Evolutionary conservation across 352 stramenopile species (phyloP).

Genomic region (Phytopythium boreale): DNA sequence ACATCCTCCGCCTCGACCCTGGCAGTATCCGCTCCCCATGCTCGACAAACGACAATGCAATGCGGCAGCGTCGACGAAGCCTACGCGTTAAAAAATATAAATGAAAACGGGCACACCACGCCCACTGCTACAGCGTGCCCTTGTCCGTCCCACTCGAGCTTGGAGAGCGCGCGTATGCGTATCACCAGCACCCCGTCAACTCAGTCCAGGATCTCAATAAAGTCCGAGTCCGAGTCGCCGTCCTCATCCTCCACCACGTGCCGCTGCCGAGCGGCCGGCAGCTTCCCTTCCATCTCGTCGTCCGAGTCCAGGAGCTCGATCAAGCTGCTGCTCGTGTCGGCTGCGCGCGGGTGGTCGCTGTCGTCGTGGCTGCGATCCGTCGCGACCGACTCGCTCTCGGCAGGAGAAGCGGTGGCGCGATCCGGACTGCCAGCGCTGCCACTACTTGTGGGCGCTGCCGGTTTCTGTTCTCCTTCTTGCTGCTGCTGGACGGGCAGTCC

Average conservation of each 20-base stretch:
- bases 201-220: slow-evolving; percentile 8
- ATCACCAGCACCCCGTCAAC: background rate
- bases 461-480: background rate
- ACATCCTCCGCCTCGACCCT: background rate
- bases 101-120: background rate
- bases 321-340: slow-evolving; percentile 36
- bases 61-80: background rate
- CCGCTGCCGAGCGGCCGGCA: background rate
- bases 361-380: slow-evolving; percentile 18
- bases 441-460: background rate
- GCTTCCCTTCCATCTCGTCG: slow-evolving; percentile 22
- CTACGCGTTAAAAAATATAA: background rate
- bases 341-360: background rate
- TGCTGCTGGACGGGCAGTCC: slow-evolving; percentile 12
- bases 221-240: slow-evolving; percentile 16
- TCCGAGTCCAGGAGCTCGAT: slow-evolving; percentile 65
- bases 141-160: too few species aligned
- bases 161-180: background rate
- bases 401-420: slow-evolving; percentile 4
- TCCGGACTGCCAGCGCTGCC: slow-evolving; percentile 3
- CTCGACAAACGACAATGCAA: background rate
- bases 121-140: too few species aligned
- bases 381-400: slow-evolving; percentile 15
- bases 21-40: background rate
- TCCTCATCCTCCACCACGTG: slow-evolving; percentile 8